A percentile compares a stretch with the other conserved stretches of the same genome.
Conservation (phyloP, 345 rosid genomes). For the Lepidium didymum region DNA sequence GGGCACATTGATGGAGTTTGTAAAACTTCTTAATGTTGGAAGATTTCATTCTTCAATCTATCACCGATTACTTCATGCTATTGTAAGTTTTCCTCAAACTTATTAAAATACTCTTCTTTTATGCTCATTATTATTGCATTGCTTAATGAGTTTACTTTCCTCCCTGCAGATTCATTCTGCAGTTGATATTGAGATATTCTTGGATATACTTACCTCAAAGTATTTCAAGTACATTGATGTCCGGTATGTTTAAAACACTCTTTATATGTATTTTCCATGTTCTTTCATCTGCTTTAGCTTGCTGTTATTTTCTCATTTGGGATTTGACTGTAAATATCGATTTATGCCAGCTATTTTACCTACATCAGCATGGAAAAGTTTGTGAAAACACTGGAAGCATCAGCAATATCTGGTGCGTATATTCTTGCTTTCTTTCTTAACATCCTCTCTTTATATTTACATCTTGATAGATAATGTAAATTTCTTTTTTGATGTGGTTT, state of each 20-base stretch:
- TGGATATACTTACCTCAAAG: slow-evolving; percentile 56
- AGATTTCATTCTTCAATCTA: slow-evolving; percentile 63
- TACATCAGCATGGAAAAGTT: slow-evolving; percentile 71
- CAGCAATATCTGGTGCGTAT: slow-evolving; percentile 35
- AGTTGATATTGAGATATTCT: slow-evolving; percentile 30
- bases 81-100: slow-evolving; percentile 39
- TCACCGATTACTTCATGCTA: slow-evolving; percentile 51
- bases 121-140: background rate
- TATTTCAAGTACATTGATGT: slow-evolving; percentile 73
- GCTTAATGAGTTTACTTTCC: background rate
- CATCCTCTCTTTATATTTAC: background rate
- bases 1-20: slow-evolving; percentile 79
- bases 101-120: background rate
- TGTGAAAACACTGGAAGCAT: slow-evolving; percentile 41
- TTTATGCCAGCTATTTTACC: slow-evolving; percentile 57
- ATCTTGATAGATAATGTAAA: background rate
- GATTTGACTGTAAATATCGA: background rate
- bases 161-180: slow-evolving; percentile 48
- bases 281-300: background rate
- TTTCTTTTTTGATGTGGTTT: background rate
- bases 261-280: background rate
- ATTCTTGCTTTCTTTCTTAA: background rate
- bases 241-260: slow-evolving; percentile 39
- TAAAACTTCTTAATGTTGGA: slow-evolving; percentile 62
- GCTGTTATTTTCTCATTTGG: background rate